phyloP scores from a whole-genome alignment of 176 grass and related monocot genomes.

The Metroxylon sagu region DNA sequence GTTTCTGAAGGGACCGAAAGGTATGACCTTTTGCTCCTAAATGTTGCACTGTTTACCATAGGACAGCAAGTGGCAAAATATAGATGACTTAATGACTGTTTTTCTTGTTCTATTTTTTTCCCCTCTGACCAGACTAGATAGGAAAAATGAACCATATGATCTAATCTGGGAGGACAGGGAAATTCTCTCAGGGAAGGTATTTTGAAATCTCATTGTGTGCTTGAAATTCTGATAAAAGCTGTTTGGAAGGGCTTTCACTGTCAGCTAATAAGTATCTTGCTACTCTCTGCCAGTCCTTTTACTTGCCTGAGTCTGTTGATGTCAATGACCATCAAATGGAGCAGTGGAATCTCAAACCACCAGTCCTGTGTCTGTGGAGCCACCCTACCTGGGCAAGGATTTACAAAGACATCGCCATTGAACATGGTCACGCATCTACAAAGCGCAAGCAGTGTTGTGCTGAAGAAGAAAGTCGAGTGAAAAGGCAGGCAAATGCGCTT shows the following conservation, averaged over 20 bases:
- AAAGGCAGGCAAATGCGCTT: conserved; percentile 1
- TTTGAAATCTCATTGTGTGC: background rate
- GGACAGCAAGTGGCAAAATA: too few species aligned
- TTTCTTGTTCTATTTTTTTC: conserved; percentile 6
- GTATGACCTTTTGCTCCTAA: conserved; percentile 16
- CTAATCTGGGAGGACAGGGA: conserved; percentile 80
- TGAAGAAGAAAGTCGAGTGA: conserved; percentile 11
- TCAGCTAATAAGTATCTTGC: too few species aligned
- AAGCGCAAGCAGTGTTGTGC: background rate
- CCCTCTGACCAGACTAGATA: conserved; percentile 49
- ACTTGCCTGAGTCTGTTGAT: conserved; percentile 86
- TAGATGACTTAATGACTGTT: too few species aligned
- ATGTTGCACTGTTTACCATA: too few species aligned
- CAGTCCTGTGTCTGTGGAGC: conserved; percentile 83
- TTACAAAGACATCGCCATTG: conserved; percentile 48
- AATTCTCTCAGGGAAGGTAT: conserved; percentile 72
- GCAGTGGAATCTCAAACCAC: conserved; percentile 66
- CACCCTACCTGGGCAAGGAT: conserved; percentile 54
- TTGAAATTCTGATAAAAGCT: background rate
- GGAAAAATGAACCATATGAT: conserved; percentile 61
- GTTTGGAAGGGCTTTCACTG: background rate
- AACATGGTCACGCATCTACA: conserved; percentile 33
- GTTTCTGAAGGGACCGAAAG: conserved; percentile 84
- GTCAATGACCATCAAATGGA: conserved; percentile 53
- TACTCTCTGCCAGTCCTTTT: conserved; percentile 41